These are phyloP conservation scores for Erysiphe pulchra DNA, from an alignment of 2,329 filamentous ascomycete genomes.

Conservation along the genomic window DNA sequence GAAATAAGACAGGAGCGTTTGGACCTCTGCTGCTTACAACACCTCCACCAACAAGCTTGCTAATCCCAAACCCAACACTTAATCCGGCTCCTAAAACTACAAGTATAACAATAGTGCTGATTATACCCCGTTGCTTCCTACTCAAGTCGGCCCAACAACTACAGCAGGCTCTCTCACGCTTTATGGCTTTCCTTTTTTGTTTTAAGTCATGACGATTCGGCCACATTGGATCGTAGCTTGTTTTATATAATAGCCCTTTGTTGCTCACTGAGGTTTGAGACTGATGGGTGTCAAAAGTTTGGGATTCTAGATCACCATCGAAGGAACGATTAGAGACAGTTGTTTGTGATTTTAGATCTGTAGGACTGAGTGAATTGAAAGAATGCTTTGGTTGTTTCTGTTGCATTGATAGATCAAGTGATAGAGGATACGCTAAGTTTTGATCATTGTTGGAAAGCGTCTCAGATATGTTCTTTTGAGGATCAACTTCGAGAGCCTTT, in stretches of 20 bases:
- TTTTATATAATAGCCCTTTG: constrained; percentile 3
- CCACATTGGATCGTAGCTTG: constrained; percentile 4
- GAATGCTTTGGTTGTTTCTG: constrained; percentile 3
- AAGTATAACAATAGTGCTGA: constrained; percentile 3
- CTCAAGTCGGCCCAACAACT: constrained; percentile 3
- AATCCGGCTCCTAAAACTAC: constrained; percentile 4
- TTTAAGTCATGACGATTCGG: constrained; percentile 4
- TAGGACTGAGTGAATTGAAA: neutral
- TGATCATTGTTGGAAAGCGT: too few relatives aligned
- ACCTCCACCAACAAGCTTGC: constrained; percentile 2
- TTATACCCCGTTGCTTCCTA: constrained; percentile 4
- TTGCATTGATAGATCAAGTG: constrained; percentile 1
- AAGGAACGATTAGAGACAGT: constrained; percentile 26
- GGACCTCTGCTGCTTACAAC: constrained; percentile 3
- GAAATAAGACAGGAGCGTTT: neutral
- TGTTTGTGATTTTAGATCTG: constrained; percentile 78
- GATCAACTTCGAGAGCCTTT: constrained; percentile 30
- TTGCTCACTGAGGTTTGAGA: constrained; percentile 1
- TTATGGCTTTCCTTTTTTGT: constrained; percentile 3
- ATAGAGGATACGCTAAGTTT: constrained; percentile 1
- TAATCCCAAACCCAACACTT: constrained; percentile 4
- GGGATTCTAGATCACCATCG: constrained; percentile 4
- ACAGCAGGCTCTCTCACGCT: constrained; percentile 3
- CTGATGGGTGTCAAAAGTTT: constrained; percentile 3
- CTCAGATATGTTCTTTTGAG: too few relatives aligned